These are phyloP conservation scores for Escallonia herrerae DNA, from an alignment of 129 eudicot species.

Conservation along the genomic window DNA sequence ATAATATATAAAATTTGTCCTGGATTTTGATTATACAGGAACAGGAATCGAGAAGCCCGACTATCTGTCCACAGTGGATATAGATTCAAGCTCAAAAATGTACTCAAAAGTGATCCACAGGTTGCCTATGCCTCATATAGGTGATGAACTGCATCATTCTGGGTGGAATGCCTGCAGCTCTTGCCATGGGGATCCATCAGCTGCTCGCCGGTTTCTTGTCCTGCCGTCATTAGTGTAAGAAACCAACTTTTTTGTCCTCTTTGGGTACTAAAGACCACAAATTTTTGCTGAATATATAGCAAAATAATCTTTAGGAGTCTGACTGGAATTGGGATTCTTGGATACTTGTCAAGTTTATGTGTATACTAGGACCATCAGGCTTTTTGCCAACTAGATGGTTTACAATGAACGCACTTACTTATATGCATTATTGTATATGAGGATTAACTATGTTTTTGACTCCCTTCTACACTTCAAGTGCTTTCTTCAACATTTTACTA, in stretches of 20 bases:
- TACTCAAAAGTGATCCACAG: slow-evolving; percentile 87
- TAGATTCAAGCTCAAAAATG: slow-evolving; percentile 70
- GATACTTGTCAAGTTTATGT: not conserved
- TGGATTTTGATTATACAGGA: slow-evolving; percentile 45
- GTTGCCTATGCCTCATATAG: slow-evolving; percentile 83
- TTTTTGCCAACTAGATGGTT: not conserved
- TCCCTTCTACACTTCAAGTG: too few relatives aligned
- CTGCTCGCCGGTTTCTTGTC: slow-evolving; percentile 79
- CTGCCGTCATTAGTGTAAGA: slow-evolving; percentile 83
- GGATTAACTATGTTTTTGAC: too few relatives aligned
- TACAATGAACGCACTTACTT: too few relatives aligned
- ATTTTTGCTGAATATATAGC: too few relatives aligned
- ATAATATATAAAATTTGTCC: not conserved
- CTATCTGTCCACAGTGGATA: slow-evolving; percentile 82
- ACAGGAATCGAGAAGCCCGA: slow-evolving; percentile 86
- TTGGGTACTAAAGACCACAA: not conserved
- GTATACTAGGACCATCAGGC: not conserved
- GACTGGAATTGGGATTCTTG: not conserved
- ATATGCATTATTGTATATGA: too few relatives aligned
- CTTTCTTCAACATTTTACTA: too few relatives aligned
- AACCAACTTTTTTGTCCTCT: not conserved
- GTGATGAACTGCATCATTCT: slow-evolving; percentile 91
- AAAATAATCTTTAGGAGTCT: not conserved
- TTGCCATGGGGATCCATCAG: slow-evolving; percentile 69
- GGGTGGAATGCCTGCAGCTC: slow-evolving; percentile 99